Percentiles rank a stretch among this genome's conserved stretches.
Conservation (phyloP, 177 flowering plant species). For the Vitis hybrid region DNA sequence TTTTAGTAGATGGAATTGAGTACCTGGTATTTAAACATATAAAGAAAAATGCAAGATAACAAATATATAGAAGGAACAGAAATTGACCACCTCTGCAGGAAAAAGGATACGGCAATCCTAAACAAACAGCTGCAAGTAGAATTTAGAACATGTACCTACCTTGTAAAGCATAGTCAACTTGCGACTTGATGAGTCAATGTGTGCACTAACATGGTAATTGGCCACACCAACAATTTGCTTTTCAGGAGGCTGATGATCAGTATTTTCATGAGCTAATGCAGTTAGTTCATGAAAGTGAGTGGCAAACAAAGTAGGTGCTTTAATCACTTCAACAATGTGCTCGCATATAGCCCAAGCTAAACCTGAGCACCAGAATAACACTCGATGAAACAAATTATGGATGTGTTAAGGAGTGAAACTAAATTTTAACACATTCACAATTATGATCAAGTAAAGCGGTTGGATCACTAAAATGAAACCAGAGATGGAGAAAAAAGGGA, state of each 20-base stretch:
- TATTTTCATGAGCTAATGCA: conserved; percentile 69
- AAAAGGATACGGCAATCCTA: not conserved
- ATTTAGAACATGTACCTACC: conserved; percentile 37
- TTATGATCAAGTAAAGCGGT: not conserved
- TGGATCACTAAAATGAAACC: not conserved
- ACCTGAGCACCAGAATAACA: conserved; percentile 46
- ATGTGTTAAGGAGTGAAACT: not conserved
- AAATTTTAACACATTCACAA: not conserved
- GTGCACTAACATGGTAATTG: conserved; percentile 97
- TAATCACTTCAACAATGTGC: conserved; percentile 78
- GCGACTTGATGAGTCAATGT: conserved; percentile 83
- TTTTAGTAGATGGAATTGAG: too few species aligned
- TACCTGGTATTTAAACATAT: too few species aligned
- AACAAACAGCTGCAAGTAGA: not conserved
- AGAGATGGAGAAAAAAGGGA: not conserved
- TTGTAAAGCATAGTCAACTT: conserved; percentile 98
- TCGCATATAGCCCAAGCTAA: conserved; percentile 99
- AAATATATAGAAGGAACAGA: too few species aligned
- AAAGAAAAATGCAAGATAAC: too few species aligned
- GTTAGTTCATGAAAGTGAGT: conserved; percentile 98
- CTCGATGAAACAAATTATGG: not conserved
- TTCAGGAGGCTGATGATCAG: conserved; percentile 25
- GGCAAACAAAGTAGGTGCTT: conserved; percentile 95
- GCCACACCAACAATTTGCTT: conserved; percentile 63
- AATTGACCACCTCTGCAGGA: too few species aligned